These are phyloP conservation scores for Lyophyllum decastes DNA, from an alignment of 768 basidiomycete genomes.

Conservation along the genomic window DNA sequence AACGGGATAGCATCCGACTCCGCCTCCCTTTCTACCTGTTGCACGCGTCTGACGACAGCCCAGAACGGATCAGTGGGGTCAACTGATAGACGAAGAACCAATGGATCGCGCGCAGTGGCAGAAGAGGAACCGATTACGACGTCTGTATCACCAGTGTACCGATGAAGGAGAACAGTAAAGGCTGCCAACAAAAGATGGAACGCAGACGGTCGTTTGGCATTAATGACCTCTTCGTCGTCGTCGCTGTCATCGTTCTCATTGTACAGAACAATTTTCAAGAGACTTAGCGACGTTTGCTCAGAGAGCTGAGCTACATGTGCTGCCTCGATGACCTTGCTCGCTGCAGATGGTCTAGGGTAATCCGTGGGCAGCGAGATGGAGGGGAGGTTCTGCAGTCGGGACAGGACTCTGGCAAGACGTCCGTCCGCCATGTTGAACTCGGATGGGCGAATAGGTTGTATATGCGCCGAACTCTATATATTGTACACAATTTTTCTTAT, in stretches of 20 bases:
- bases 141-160: slow-evolving; percentile 95
- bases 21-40: slow-evolving; percentile 82
- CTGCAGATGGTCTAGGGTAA: slow-evolving; percentile 81
- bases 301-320: slow-evolving; percentile 73
- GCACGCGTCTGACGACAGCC: slow-evolving; percentile 83
- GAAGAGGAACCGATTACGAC: slow-evolving; percentile 90
- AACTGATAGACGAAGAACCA: slow-evolving; percentile 81
- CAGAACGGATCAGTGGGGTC: slow-evolving; percentile 89
- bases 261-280: slow-evolving; percentile 81
- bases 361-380: slow-evolving; percentile 93
- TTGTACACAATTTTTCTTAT: background rate
- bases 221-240: slow-evolving; percentile 43
- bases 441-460: background rate
- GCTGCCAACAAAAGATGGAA: slow-evolving; percentile 94
- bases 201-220: slow-evolving; percentile 63
- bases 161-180: slow-evolving; percentile 86
- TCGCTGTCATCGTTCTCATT: slow-evolving; percentile 56
- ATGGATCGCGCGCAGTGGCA: slow-evolving; percentile 69
- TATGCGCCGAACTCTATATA: background rate
- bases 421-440: slow-evolving; percentile 38
- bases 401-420: slow-evolving; percentile 56
- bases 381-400: slow-evolving; percentile 78
- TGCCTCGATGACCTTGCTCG: slow-evolving; percentile 83
- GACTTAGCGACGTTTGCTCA: slow-evolving; percentile 70
- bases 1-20: slow-evolving; percentile 82